These are phyloP conservation scores for Ormosia semicastrata DNA, from an alignment of 306 rosid genomes.

Conservation along the genomic window DNA sequence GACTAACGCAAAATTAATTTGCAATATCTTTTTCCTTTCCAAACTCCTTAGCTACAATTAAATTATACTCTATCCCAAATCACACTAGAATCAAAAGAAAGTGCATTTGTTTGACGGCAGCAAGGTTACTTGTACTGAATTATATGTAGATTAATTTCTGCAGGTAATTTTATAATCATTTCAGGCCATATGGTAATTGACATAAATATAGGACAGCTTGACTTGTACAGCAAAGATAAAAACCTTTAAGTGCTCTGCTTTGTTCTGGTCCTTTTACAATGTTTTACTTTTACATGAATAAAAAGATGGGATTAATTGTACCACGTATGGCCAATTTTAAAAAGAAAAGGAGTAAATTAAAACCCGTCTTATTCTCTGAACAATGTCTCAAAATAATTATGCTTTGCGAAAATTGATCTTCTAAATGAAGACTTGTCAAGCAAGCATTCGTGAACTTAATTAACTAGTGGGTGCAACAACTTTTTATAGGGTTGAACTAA, in stretches of 20 bases:
- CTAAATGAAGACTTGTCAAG: conserved; percentile 52
- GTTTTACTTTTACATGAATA: neutral
- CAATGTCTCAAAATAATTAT: conserved; percentile 28
- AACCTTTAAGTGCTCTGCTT: neutral
- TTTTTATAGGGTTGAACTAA: conserved; percentile 60
- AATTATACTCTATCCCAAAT: neutral
- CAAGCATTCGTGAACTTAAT: conserved; percentile 49
- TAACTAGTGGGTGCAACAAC: conserved; percentile 96
- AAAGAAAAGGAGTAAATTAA: neutral
- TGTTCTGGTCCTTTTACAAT: conserved; percentile 13
- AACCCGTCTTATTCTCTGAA: neutral
- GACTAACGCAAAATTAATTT: conserved; percentile 20
- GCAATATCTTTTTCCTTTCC: neutral
- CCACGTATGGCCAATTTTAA: conserved; percentile 4
- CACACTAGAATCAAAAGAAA: conserved; percentile 4
- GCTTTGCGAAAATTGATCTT: conserved; percentile 35
- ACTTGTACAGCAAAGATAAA: neutral
- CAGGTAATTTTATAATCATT: conserved; percentile 14
- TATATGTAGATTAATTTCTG: neutral
- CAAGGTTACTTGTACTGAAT: conserved; percentile 23
- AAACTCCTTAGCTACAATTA: neutral
- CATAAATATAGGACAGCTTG: neutral
- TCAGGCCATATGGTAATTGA: neutral
- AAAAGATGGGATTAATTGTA: neutral
- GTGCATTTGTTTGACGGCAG: neutral